A percentile compares a stretch with the other conserved stretches of the same genome.
Evolutionary conservation across 805 yeast genomes (phyloP).

Genomic region (Brettanomyces custersianus): DNA sequence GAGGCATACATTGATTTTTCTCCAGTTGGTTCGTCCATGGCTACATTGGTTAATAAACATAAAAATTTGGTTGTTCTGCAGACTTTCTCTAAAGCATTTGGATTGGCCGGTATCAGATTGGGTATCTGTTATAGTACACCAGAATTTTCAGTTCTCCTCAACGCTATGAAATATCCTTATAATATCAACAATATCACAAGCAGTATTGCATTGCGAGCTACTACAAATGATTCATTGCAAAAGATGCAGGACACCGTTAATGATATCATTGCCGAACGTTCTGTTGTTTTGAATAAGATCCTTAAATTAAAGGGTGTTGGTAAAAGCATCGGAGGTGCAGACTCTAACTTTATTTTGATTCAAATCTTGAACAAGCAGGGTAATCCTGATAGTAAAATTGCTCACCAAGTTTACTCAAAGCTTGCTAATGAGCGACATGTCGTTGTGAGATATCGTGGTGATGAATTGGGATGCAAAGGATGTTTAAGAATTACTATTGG

Average conservation of each 20-base stretch:
- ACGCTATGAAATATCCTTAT: conserved; percentile 93
- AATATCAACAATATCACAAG: conserved; percentile 81
- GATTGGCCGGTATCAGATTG: conserved; percentile 87
- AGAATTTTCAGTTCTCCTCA: conserved; percentile 57
- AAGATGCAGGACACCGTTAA: conserved; percentile 49
- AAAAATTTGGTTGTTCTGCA: conserved; percentile 84
- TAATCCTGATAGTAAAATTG: conserved; percentile 57
- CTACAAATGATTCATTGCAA: conserved; percentile 45
- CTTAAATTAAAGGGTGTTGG: conserved; percentile 57
- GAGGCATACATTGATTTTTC: conserved; percentile 94
- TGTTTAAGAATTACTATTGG: conserved; percentile 85
- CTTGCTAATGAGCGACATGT: conserved; percentile 69
- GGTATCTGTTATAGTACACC: conserved; percentile 69
- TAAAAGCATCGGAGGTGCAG: conserved; percentile 69
- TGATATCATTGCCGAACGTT: conserved; percentile 47
- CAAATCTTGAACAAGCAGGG: conserved; percentile 59
- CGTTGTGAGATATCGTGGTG: conserved; percentile 88
- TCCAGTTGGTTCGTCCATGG: conserved; percentile 54
- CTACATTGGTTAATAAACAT: conserved; percentile 71
- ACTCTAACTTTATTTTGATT: conserved; percentile 76
- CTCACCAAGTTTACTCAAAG: conserved; percentile 53
- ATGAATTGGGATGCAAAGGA: conserved; percentile 82
- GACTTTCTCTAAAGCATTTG: conserved; percentile 90
- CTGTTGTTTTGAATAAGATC: conserved; percentile 41
- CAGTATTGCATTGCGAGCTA: conserved; percentile 65